These are phyloP conservation scores for Luvunga scandens DNA, from an alignment of 345 rosid genomes.

Conservation along the genomic window DNA sequence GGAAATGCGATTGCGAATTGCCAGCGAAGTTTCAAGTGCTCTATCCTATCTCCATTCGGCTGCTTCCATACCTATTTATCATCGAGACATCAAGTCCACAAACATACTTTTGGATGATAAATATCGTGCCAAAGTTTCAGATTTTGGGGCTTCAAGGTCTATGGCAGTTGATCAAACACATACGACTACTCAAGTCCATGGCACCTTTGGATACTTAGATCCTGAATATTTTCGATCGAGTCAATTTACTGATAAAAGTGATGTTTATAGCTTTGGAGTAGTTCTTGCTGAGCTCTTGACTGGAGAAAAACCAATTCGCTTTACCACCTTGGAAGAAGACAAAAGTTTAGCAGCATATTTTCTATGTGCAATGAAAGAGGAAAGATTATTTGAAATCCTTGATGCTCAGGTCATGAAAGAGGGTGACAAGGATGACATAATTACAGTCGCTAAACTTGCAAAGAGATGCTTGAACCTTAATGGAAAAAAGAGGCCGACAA, in stretches of 20 bases:
- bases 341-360: neutral
- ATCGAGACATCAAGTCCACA: conserved; percentile 1
- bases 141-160: neutral
- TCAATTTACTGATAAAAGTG: neutral
- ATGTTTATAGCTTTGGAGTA: neutral
- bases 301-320: neutral
- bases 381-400: too few species aligned
- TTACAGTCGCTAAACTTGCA: neutral
- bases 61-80: neutral
- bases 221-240: too few species aligned
- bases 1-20: too few species aligned
- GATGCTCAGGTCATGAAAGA: neutral
- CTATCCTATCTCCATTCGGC: neutral
- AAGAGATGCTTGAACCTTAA: neutral
- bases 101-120: neutral
- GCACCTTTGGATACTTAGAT: too few species aligned
- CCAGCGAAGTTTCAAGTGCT: neutral
- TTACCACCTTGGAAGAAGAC: neutral
- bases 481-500: neutral
- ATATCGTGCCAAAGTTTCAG: neutral
- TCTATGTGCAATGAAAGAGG: neutral
- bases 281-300: neutral
- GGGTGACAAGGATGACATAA: neutral
- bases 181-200: too few species aligned
- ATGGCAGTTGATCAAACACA: neutral